Evolutionary conservation across 257 asterid genomes (phyloP).

Genomic region (Penstemon davidsonii): DNA sequence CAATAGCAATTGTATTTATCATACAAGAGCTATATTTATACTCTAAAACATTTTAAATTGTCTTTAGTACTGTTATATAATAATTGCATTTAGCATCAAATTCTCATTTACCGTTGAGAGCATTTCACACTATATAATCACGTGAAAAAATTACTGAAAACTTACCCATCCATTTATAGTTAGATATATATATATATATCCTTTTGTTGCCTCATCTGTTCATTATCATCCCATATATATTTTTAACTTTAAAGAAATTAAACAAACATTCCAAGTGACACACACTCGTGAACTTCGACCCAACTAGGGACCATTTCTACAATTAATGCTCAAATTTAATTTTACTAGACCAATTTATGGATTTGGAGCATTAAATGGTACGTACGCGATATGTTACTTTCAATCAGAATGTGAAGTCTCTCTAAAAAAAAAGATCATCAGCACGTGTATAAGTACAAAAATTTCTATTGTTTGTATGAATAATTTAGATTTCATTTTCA

Average conservation of each 20-base stretch:
- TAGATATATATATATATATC: not conserved
- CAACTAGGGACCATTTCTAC: slow-evolving; percentile 23
- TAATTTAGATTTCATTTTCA: slow-evolving; percentile 9
- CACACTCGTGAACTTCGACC: slow-evolving; percentile 14
- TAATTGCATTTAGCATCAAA: too few relatives aligned
- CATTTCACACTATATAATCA: too few relatives aligned
- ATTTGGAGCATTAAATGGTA: too few relatives aligned
- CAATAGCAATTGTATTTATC: too few relatives aligned
- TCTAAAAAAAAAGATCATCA: too few relatives aligned
- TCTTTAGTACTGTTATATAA: too few relatives aligned
- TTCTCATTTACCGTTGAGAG: too few relatives aligned
- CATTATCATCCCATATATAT: too few relatives aligned
- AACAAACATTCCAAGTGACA: not conserved
- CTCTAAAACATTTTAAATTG: too few relatives aligned
- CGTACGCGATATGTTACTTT: slow-evolving; percentile 17
- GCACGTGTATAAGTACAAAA: not conserved
- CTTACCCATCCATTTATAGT: not conserved
- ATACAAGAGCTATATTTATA: too few relatives aligned
- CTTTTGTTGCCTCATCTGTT: not conserved
- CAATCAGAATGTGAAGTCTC: slow-evolving; percentile 23
- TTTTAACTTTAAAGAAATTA: not conserved
- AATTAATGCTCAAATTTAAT: not conserved
- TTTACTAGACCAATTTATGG: slow-evolving; percentile 7
- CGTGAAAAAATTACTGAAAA: too few relatives aligned
- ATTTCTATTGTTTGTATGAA: not conserved